Percentiles rank a stretch among this genome's conserved stretches.
Conservation (phyloP, 177 flowering plant species). For the Vitis hybrid region DNA sequence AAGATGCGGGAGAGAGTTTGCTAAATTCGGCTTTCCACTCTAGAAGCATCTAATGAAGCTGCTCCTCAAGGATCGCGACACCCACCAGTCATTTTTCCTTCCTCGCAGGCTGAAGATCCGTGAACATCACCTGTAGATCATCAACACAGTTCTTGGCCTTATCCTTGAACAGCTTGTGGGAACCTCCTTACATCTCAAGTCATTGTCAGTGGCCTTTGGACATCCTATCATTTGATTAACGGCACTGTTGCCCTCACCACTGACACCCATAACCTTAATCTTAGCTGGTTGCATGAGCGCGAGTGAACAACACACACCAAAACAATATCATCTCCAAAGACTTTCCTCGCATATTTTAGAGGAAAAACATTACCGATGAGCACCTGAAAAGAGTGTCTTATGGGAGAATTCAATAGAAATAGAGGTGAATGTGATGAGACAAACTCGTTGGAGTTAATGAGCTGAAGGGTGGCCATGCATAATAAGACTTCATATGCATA, state of each 20-base stretch:
- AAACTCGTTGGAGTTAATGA: constrained; percentile 35
- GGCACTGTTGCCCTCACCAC: constrained; percentile 98
- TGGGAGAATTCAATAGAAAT: constrained; percentile 17
- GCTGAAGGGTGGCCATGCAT: constrained; percentile 28
- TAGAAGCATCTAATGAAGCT: too few species aligned
- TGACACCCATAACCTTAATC: constrained; percentile 98
- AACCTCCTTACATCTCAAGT: too few species aligned
- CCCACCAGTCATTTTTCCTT: too few species aligned
- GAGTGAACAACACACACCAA: constrained; percentile 43
- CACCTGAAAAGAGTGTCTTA: not conserved
- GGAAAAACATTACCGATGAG: constrained; percentile 6
- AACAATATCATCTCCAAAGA: constrained; percentile 10
- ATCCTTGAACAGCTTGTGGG: too few species aligned
- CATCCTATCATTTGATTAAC: constrained; percentile 80
- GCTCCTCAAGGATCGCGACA: too few species aligned
- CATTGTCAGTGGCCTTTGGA: too few species aligned
- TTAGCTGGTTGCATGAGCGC: constrained; percentile 70
- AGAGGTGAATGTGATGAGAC: constrained; percentile 27
- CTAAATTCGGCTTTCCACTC: too few species aligned
- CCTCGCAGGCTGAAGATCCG: too few species aligned
- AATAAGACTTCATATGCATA: too few species aligned
- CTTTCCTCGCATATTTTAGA: constrained; percentile 12
- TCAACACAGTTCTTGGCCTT: too few species aligned
- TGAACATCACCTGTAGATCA: too few species aligned
- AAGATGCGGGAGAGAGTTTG: too few species aligned